Conservation (phyloP, 2,329 filamentous ascomycete genomes). For the Ambrosiella cleistominuta region DNA sequence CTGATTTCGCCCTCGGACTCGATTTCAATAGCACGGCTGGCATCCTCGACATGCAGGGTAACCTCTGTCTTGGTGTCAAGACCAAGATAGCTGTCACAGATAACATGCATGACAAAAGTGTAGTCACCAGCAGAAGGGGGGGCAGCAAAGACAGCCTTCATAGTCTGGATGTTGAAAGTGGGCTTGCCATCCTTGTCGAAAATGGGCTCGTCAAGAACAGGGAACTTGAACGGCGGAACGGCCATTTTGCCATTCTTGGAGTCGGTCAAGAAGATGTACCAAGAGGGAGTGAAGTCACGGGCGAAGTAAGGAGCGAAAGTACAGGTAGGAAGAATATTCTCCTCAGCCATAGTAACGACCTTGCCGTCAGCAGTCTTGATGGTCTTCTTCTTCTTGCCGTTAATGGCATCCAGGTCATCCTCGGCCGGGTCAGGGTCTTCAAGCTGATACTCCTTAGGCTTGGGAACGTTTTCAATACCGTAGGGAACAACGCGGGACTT, state of each 20-base stretch:
- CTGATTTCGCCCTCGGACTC: slow-evolving; percentile 86
- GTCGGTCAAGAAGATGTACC: slow-evolving; percentile 90
- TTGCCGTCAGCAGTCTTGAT: slow-evolving; percentile 45
- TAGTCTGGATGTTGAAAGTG: slow-evolving; percentile 85
- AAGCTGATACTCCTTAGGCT: slow-evolving; percentile 60
- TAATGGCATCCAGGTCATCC: slow-evolving; percentile 72
- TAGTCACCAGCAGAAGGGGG: slow-evolving; percentile 85
- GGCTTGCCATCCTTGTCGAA: slow-evolving; percentile 66
- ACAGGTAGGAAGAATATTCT: slow-evolving; percentile 61
- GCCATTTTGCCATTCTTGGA: slow-evolving; percentile 90
- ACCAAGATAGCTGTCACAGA: slow-evolving; percentile 90
- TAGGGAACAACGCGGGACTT: slow-evolving; percentile 90
- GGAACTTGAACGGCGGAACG: slow-evolving; percentile 91
- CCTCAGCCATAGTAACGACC: slow-evolving; percentile 37
- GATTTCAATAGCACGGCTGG: slow-evolving; percentile 65
- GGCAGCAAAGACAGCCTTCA: slow-evolving; percentile 94
- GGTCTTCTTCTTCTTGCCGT: slow-evolving; percentile 55
- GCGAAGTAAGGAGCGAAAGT: slow-evolving; percentile 80
- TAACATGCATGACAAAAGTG: slow-evolving; percentile 81
- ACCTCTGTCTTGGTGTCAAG: slow-evolving; percentile 88
- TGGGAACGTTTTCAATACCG: slow-evolving; percentile 56
- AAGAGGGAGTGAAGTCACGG: slow-evolving; percentile 74
- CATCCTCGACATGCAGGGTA: slow-evolving; percentile 74
- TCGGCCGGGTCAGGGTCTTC: slow-evolving; percentile 86
- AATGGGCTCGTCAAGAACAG: slow-evolving; percentile 76